These are phyloP conservation scores for Cerioporus squamosus DNA, from an alignment of 1,284 basidiomycete species.

Conservation along the genomic window DNA sequence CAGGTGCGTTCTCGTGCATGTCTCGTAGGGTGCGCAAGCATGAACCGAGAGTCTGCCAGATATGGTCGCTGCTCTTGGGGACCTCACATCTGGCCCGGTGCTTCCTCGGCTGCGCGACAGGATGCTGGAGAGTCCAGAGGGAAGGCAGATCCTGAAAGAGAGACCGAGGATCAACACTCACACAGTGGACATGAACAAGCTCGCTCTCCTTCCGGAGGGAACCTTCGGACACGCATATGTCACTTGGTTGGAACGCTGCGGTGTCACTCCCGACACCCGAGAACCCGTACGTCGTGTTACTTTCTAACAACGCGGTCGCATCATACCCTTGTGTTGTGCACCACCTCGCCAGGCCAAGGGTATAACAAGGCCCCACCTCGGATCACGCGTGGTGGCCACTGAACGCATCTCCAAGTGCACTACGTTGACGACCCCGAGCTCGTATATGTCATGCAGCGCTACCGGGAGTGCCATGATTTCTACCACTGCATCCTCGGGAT, in stretches of 20 bases:
- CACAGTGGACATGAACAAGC: conserved; percentile 76
- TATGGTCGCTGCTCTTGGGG: conserved; percentile 91
- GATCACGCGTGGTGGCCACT: not conserved
- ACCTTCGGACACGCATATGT: conserved; percentile 90
- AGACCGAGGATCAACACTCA: conserved; percentile 82
- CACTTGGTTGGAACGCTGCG: conserved; percentile 89
- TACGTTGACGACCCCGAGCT: conserved; percentile 94
- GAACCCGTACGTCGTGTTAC: conserved; percentile 67
- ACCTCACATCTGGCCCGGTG: conserved; percentile 85
- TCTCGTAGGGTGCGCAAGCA: conserved; percentile 7
- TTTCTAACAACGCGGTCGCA: not conserved
- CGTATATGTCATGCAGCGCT: conserved; percentile 97
- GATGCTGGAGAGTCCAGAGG: conserved; percentile 84
- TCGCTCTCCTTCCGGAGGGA: conserved; percentile 73
- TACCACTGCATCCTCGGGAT: conserved; percentile 91
- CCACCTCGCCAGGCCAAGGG: too few relatives aligned
- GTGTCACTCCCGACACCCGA: conserved; percentile 94
- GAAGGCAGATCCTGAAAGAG: conserved; percentile 82
- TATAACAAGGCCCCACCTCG: too few relatives aligned
- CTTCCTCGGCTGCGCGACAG: conserved; percentile 80
- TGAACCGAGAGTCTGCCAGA: conserved; percentile 51
- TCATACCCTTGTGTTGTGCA: not conserved
- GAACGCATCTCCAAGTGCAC: conserved; percentile 64
- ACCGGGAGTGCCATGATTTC: conserved; percentile 97
- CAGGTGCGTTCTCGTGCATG: conserved; percentile 58